phyloP scores from a whole-genome alignment of 106 monocot genomes.

The Cymbidium sinense region DNA sequence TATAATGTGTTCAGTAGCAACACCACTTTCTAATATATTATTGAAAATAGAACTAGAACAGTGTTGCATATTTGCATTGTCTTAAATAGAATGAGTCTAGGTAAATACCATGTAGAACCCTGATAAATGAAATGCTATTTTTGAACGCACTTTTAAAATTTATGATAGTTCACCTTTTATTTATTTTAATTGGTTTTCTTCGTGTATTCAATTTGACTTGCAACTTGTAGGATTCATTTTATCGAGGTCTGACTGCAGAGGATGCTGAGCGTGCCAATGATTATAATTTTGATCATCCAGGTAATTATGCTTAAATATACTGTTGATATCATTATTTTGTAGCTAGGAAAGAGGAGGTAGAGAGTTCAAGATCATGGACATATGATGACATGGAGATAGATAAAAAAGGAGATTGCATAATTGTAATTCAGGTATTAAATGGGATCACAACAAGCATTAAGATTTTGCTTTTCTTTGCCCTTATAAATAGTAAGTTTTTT shows the following conservation, averaged over 20 bases:
- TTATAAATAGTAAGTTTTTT: background rate
- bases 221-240: slow-evolving; percentile 24
- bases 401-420: background rate
- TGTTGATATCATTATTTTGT: background rate
- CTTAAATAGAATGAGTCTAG: background rate
- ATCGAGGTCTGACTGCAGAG: slow-evolving; percentile 27
- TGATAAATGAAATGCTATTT: background rate
- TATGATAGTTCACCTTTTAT: background rate
- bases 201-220: no score
- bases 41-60: background rate
- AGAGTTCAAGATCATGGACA: background rate
- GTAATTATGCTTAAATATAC: slow-evolving; percentile 10
- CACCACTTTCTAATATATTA: background rate
- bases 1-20: background rate
- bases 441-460: background rate
- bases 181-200: background rate
- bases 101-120: background rate
- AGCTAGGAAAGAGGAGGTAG: background rate
- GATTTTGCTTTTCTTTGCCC: background rate
- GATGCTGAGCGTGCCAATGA: slow-evolving; percentile 28
- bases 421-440: background rate
- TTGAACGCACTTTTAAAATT: background rate
- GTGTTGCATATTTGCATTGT: background rate
- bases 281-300: slow-evolving; percentile 35
- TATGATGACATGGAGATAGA: background rate